These are phyloP conservation scores for Vitellaria paradoxa DNA, from an alignment of 179 eudicot genomes.

Conservation along the genomic window DNA sequence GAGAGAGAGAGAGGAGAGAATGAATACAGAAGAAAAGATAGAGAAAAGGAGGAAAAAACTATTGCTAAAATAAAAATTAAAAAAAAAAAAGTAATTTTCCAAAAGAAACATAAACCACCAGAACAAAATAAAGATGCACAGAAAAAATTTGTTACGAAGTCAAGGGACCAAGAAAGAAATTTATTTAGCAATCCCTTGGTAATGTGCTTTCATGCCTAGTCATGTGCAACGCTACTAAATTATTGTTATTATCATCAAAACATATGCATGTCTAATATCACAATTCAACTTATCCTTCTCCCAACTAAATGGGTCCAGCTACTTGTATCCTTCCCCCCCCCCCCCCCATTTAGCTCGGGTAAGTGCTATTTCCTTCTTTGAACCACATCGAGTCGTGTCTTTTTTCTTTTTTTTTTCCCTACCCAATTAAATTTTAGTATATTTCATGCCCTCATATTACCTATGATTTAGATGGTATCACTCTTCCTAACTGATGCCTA, in stretches of 20 bases:
- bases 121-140: background rate
- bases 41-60: slow-evolving; percentile 40
- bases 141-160: background rate
- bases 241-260: background rate
- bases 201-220: no score
- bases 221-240: background rate
- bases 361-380: no score
- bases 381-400: no score
- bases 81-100: slow-evolving; percentile 8
- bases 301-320: no score
- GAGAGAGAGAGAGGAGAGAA: slow-evolving; percentile 46
- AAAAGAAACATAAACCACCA: slow-evolving; percentile 4
- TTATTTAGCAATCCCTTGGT: background rate
- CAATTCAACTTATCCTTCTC: no score
- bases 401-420: no score
- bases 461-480: no score
- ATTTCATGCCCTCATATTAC: no score
- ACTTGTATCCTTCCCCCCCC: no score
- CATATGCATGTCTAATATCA: background rate
- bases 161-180: background rate
- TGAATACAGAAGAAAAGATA: slow-evolving; percentile 47
- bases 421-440: no score
- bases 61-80: background rate
- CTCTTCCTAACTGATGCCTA: no score
- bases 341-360: no score